Conservation (phyloP, 1,284 basidiomycete species). For the Serendipita sp. region DNA sequence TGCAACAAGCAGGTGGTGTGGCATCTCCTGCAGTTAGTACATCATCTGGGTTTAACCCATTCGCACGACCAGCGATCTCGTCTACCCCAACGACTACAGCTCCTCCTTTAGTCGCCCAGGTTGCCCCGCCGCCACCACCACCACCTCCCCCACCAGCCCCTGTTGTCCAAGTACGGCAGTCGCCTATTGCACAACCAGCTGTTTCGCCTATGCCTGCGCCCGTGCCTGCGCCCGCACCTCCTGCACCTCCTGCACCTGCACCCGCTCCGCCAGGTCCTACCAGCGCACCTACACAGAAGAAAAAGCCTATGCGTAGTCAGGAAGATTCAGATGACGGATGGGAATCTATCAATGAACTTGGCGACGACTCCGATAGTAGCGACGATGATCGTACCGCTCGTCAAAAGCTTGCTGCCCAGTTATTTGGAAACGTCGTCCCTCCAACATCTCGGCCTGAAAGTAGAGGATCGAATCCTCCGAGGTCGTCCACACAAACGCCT, state of each 20-base stretch:
- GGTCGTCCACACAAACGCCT: conserved; percentile 18
- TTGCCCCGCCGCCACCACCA: conserved; percentile 24
- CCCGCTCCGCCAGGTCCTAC: conserved; percentile 12
- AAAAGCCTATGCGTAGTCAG: conserved; percentile 30
- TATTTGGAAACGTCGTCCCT: conserved; percentile 60
- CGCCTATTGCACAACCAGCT: conserved; percentile 20
- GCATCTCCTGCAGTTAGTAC: not conserved
- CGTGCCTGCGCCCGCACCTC: conserved; percentile 10
- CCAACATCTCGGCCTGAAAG: conserved; percentile 11
- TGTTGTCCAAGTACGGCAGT: conserved; percentile 16
- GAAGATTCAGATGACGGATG: conserved; percentile 54
- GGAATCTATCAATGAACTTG: conserved; percentile 69
- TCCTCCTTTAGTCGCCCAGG: conserved; percentile 18
- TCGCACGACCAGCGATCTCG: not conserved
- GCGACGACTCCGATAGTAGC: conserved; percentile 50
- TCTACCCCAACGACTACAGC: conserved; percentile 16
- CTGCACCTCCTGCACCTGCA: conserved; percentile 10
- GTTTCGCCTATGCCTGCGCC: conserved; percentile 20
- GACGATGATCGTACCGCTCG: conserved; percentile 70
- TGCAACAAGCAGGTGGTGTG: conserved; percentile 8
- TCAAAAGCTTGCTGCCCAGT: conserved; percentile 57
- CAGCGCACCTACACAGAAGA: conserved; percentile 23
- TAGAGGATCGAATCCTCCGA: conserved; percentile 10
- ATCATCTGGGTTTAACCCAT: not conserved
- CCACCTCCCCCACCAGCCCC: conserved; percentile 25